phyloP scores from a whole-genome alignment of 2,329 filamentous ascomycete species.

The Aspergillus novofumigatus region DNA sequence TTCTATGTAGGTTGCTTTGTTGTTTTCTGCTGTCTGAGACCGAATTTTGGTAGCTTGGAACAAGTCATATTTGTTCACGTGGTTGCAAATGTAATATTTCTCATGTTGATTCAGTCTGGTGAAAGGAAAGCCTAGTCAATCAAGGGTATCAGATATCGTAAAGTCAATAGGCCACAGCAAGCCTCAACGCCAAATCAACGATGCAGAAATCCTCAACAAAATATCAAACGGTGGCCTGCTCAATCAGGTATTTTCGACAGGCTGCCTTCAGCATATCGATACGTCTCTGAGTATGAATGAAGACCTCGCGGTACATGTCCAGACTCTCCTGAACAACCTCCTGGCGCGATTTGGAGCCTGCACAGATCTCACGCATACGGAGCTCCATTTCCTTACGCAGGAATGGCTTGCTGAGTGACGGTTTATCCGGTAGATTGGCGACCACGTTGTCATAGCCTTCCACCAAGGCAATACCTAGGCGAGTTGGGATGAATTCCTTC shows the following conservation, averaged over 20 bases:
- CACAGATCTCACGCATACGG: constrained; percentile 95
- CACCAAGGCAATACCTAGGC: constrained; percentile 84
- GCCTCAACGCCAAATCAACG: background rate
- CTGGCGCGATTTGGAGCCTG: constrained; percentile 69
- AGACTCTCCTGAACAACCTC: constrained; percentile 79
- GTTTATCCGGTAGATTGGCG: constrained; percentile 62
- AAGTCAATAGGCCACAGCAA: background rate
- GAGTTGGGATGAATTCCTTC: constrained; percentile 88
- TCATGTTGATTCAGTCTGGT: background rate
- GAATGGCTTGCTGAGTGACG: constrained; percentile 89
- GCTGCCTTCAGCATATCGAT: constrained; percentile 60
- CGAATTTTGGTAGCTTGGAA: background rate
- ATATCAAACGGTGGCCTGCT: constrained; percentile 22
- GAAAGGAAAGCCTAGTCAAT: background rate
- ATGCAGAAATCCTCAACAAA: too few species aligned
- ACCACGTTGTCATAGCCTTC: constrained; percentile 94
- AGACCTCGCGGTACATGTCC: constrained; percentile 81
- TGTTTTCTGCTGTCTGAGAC: background rate
- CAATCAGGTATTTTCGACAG: constrained; percentile 55
- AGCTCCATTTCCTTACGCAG: constrained; percentile 96
- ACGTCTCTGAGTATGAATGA: constrained; percentile 73
- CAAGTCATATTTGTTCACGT: background rate
- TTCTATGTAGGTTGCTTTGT: background rate
- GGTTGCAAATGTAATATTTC: background rate
- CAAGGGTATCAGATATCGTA: constrained; percentile 5